phyloP scores from a whole-genome alignment of 441 rosid genomes.

The Theobroma grandiflorum region DNA sequence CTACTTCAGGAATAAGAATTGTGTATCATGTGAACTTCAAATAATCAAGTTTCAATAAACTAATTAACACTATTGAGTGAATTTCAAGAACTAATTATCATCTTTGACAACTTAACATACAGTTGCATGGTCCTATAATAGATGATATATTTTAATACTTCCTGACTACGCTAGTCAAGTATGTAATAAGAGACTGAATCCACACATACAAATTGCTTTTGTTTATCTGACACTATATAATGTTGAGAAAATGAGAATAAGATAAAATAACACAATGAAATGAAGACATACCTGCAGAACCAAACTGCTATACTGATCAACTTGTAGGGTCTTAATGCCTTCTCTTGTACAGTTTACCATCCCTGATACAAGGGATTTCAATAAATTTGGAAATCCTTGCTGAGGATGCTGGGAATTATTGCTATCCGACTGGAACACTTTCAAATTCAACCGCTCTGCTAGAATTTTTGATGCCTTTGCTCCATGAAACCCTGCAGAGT shows the following conservation, averaged over 20 bases:
- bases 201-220: neutral
- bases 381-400: constrained; percentile 71
- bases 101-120: neutral
- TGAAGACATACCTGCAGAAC: constrained; percentile 76
- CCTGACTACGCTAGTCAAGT: neutral
- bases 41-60: constrained; percentile 10
- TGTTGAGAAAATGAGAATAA: constrained; percentile 11
- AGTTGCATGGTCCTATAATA: neutral
- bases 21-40: neutral
- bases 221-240: constrained; percentile 4
- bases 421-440: constrained; percentile 43
- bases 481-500: constrained; percentile 73
- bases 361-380: constrained; percentile 65
- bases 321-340: constrained; percentile 59
- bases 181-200: neutral
- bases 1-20: neutral
- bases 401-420: constrained; percentile 43
- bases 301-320: constrained; percentile 81
- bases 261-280: constrained; percentile 19
- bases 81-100: neutral
- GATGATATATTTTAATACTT: neutral
- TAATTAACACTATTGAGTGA: neutral
- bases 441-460: constrained; percentile 74
- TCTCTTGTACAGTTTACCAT: constrained; percentile 58
- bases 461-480: constrained; percentile 66